Conservation (phyloP, 2,329 filamentous ascomycete genomes). For the Pseudogymnoascus sp. region DNA sequence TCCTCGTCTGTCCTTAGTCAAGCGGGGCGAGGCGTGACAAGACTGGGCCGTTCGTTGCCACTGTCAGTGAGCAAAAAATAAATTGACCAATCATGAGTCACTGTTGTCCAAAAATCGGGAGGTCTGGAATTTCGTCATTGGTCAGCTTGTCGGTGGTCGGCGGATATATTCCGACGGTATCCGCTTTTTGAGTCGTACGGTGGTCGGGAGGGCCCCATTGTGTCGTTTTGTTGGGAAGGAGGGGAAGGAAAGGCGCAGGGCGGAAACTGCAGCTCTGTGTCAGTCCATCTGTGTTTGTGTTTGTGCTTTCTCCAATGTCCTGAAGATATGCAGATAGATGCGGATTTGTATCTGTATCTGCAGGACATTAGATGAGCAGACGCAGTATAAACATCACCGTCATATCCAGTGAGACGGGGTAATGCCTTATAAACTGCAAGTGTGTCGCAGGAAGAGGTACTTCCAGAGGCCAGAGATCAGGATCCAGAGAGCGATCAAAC, state of each 20-base stretch:
- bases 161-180: not conserved
- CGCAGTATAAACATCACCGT: not conserved
- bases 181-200: slow-evolving; percentile 2
- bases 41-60: not conserved
- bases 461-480: not conserved
- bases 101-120: not conserved
- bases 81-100: not conserved
- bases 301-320: not conserved
- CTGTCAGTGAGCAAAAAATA: not conserved
- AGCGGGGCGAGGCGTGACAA: slow-evolving; percentile 1
- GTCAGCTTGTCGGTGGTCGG: not conserved
- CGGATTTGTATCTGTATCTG: not conserved
- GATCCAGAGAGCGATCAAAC: not conserved
- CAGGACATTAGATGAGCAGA: not conserved
- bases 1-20: not conserved
- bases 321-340: not conserved
- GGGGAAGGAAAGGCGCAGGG: not conserved
- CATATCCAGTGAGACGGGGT: not conserved
- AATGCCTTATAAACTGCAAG: not conserved
- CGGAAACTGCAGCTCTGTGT: not conserved
- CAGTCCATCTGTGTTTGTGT: not conserved
- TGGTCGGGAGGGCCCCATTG: not conserved
- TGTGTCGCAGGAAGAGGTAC: not conserved
- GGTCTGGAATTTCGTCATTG: not conserved
- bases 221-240: not conserved